These are phyloP conservation scores for Colletotrichum sp. DNA, from an alignment of 2,329 filamentous ascomycete species.

Conservation along the genomic window DNA sequence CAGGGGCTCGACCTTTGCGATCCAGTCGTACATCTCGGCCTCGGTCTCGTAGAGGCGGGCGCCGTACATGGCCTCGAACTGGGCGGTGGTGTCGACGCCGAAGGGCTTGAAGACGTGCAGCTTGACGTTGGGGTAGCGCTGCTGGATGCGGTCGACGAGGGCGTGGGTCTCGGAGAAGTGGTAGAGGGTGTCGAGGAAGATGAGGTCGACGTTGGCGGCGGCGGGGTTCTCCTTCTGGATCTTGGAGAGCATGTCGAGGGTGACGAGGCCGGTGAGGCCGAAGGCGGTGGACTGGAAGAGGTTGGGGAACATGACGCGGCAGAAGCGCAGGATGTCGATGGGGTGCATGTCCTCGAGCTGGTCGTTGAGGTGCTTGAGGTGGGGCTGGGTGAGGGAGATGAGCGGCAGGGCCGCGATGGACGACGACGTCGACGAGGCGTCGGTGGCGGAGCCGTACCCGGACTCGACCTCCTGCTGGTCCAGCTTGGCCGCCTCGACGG, in stretches of 20 bases:
- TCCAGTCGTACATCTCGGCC: constrained; percentile 92
- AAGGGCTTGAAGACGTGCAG: constrained; percentile 92
- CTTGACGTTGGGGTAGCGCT: constrained; percentile 77
- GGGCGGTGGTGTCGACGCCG: constrained; percentile 71
- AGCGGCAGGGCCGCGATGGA: constrained; percentile 74
- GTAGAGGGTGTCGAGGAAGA: constrained; percentile 86
- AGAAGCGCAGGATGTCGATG: constrained; percentile 91
- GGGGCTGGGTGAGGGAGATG: constrained; percentile 84
- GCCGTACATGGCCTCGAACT: constrained; percentile 86
- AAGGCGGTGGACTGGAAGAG: constrained; percentile 89
- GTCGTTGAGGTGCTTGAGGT: constrained; percentile 89
- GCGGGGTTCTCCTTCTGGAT: constrained; percentile 68
- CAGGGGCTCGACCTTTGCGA: constrained; percentile 96
- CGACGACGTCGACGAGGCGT: constrained; percentile 46
- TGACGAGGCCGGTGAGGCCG: constrained; percentile 80
- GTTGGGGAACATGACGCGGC: constrained; percentile 86
- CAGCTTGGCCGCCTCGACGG: constrained; percentile 45
- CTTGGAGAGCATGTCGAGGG: constrained; percentile 85
- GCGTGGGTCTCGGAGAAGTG: constrained; percentile 81
- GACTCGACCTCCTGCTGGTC: constrained; percentile 68
- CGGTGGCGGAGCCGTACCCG: constrained; percentile 72
- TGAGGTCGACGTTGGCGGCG: constrained; percentile 65
- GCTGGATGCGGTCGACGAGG: constrained; percentile 75
- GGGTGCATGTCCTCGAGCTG: constrained; percentile 89
- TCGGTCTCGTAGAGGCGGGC: constrained; percentile 83